phyloP scores from a whole-genome alignment of 1,139 yeast species.

The Suhomyces ambrosiae region DNA sequence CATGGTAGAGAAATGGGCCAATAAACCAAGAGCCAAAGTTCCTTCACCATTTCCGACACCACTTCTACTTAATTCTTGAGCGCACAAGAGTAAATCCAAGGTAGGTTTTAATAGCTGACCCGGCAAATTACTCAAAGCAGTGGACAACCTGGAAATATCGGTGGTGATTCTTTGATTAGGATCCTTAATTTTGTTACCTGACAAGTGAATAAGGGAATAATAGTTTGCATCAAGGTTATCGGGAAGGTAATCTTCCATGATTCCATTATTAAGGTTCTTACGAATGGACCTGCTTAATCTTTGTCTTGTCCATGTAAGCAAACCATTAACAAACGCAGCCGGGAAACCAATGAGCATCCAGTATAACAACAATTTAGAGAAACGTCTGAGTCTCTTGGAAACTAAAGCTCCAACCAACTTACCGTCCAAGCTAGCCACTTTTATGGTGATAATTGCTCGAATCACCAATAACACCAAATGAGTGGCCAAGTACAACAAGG shows the following conservation, averaged over 20 bases:
- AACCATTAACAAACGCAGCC: constrained; percentile 77
- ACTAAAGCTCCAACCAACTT: constrained; percentile 80
- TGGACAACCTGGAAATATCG: constrained; percentile 74
- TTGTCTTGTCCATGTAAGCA: constrained; percentile 71
- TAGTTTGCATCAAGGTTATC: constrained; percentile 55
- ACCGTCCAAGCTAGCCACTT: constrained; percentile 89
- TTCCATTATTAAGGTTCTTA: constrained; percentile 60
- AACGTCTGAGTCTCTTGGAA: constrained; percentile 64
- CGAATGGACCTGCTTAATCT: constrained; percentile 69
- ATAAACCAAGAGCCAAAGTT: constrained; percentile 73
- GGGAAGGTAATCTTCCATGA: constrained; percentile 72
- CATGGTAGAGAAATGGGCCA: constrained; percentile 81
- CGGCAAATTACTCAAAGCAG: constrained; percentile 72
- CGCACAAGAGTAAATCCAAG: constrained; percentile 78
- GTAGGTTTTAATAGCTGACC: constrained; percentile 88
- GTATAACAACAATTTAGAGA: constrained; percentile 61
- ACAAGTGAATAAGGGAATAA: constrained; percentile 57
- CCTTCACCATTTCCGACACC: constrained; percentile 88
- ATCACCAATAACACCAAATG: constrained; percentile 66
- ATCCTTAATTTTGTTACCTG: constrained; percentile 60
- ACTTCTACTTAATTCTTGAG: constrained; percentile 71
- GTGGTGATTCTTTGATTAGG: constrained; percentile 85
- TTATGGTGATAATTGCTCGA: constrained; percentile 75
- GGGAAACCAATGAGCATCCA: constrained; percentile 92
- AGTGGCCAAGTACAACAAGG: constrained; percentile 46